Base-by-base conservation (phyloP, 2,329 filamentous ascomycete species). In the Onygenales sp. region DNA sequence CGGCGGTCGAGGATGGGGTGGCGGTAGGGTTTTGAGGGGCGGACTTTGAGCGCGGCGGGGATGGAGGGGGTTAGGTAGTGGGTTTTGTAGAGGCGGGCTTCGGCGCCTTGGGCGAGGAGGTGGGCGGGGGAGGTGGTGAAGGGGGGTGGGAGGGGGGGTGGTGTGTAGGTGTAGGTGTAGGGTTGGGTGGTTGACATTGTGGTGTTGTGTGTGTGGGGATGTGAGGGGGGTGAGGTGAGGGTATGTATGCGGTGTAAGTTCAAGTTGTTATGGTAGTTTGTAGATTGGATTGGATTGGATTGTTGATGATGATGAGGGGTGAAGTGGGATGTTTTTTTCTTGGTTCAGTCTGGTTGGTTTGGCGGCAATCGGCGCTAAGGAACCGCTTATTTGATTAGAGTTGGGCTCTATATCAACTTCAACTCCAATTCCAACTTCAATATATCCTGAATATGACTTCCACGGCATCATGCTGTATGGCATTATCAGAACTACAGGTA, bases 21-120 rank as follows among this genome's bases (percentile, higher is more conserved):
- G 17, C 93, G 83, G 80, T 95, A 98, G 31, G 87, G 82, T 74
- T 98, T 98, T 31, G 84, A 78, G 0, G 92, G 91, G 0, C 93
- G 88, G 77, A 94, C 84, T 74, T 98, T 98, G 57, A 97, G 82
- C 0, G 92, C 88, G 66, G 84, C 87, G 11, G 86, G 81, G 8
- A 81, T 76, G 53, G 76, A 68, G 40, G 87, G 80, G 1, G 79
- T 68, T 52, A 96, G 84, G 73, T 88, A 94, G 52, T 82, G 84
- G 14, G 88, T 92, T 69, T 84, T 85, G 81, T 94, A 97, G 66
- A 98, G 82, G 59, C 92, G 88, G 56, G 88, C 91, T 81, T 98
- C 93, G 67, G 93, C 93, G 72, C 93, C 93, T 78, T 97, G 93
- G 54, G 88, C 85, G 62, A 97, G 82, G 64, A 95, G 86, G 72